Base-by-base conservation (phyloP, 2,329 filamentous ascomycete genomes). In the Cercospora zeina region DNA sequence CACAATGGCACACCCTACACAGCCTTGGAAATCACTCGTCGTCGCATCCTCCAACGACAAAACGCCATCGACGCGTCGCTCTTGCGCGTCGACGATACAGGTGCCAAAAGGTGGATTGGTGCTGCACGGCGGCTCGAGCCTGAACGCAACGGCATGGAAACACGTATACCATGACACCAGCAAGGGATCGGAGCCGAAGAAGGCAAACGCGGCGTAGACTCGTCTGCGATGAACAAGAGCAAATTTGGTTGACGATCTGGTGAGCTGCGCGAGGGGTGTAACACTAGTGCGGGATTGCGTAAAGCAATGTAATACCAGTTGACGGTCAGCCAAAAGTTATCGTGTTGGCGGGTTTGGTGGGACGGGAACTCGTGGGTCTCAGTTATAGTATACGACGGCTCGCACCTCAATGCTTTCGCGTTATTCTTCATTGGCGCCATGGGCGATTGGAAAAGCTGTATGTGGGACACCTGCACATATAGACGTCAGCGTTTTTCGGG, bases 1-100 rank as follows among this genome's bases (percentile, higher is more conserved):
- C 10, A 9, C 27, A 14, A 50, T 50, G 45, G 45, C 39, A 30
- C 39, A 8, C 10, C 39, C n/a, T 11, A 19, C 4, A 50, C 45
- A 50, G 16, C 45, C 45, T 24, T 50, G 45, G 45, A 50, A 30
- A 31, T 11, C 21, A 3, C 45, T 50, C 27, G 21, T 6, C 16
- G 6, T 50, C 27, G 45, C 45, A 10, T 27, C 27, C 45, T 11
- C 4, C 16, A 14, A 1, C 21, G 11, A 50, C 4, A 50, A 4
- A 3, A 14, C 27, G 9, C 21, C 45, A 24, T 3, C 45, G 11
- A 24, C 45, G 3, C 45, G 45, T 27, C 45, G 45, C 45, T 31
- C 45, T 4, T 50, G 45, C 45, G 45, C 45, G 11, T 50, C 45
- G 8, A 50, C 21, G 11, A 50, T 50, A 50, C 45, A 50, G 45